Base-by-base conservation (phyloP, 2,329 filamentous ascomycete species). In the Fusarium duplospermum region DNA sequence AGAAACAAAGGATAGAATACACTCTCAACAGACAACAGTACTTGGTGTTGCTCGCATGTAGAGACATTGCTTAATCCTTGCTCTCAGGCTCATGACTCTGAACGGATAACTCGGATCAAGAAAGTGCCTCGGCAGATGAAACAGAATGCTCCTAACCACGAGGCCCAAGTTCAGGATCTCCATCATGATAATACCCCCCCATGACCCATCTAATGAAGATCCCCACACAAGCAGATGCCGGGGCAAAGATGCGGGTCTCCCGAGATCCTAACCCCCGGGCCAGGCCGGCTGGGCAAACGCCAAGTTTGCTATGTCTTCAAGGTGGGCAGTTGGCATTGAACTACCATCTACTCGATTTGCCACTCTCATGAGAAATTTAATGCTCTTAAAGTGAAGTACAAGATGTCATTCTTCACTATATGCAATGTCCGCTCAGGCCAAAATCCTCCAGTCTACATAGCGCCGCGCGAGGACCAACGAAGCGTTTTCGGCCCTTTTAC, bases 281-380 rank as follows among this genome's bases (percentile, higher is more conserved):
- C 62, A 73, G 64, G 70, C 72, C 72, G 72, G 52, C 71, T 73
- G 63, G 71, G 71, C 71, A 64, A 56, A 31, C 56, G 63, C 66
- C n/a, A 36, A 33, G 40, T 63, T 22, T n/a, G 13, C n/a, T 3
- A 18, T 54, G 13, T 52, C 14, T 4, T 52, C 27, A 50, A 18
- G 45, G 2, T 52, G 24, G 40, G 20, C 3, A 22, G 6, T 45
- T 45, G 40, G 40, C 6, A 3, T 22, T 45, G 20, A 24, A 45
- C 42, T 50, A 50, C 1, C 14, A 50, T 1, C 22, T 50, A 27
- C 9, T 50, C 8, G 24, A 29, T 50, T 50, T 50, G 45, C 45
- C 45, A 50, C 45, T 10, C 14, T 20, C 16, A 47, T 56, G 52
- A 35, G 2, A 4, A 24, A 22, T 18, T 47, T 47, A 14, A 47